A percentile compares a stretch with the other conserved stretches of the same genome.
These are phyloP conservation scores for Dillenia suffruticosa DNA, from an alignment of 164 flowering plant species.

Conservation along the genomic window DNA sequence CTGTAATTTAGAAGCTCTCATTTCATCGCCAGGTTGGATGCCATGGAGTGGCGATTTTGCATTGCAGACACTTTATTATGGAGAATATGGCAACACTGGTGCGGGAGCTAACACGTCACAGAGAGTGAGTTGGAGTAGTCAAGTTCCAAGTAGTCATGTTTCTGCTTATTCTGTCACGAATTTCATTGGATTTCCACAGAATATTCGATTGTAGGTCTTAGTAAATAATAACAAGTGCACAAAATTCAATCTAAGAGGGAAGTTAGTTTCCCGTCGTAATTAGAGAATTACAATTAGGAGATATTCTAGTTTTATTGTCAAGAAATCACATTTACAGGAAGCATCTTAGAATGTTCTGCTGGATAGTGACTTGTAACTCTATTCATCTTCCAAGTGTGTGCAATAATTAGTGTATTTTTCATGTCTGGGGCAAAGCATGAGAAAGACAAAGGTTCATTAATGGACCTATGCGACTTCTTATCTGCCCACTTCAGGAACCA, in stretches of 20 bases:
- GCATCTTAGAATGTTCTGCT: too few relatives aligned
- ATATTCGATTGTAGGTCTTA: conserved; percentile 2
- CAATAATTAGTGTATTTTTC: too few relatives aligned
- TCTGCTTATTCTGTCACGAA: conserved; percentile 48
- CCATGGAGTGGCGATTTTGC: conserved; percentile 74
- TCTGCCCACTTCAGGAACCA: too few relatives aligned
- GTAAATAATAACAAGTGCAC: neutral
- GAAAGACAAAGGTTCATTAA: too few relatives aligned
- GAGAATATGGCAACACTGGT: conserved; percentile 66
- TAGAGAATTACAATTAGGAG: too few relatives aligned
- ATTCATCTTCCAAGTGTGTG: too few relatives aligned
- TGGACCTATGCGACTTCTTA: too few relatives aligned
- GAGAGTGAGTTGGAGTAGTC: conserved; percentile 80
- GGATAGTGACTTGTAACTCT: too few relatives aligned
- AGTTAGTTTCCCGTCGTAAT: too few relatives aligned
- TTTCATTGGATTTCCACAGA: conserved; percentile 71
- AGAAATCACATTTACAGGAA: too few relatives aligned
- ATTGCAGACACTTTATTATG: conserved; percentile 65
- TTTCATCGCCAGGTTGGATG: conserved; percentile 69
- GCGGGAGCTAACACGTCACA: conserved; percentile 35
- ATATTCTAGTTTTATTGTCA: too few relatives aligned
- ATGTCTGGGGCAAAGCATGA: too few relatives aligned
- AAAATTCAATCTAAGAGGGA: neutral
- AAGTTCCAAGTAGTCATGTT: conserved; percentile 57
- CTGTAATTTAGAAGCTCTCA: conserved; percentile 39